These are phyloP conservation scores for Glutinoglossum americanum DNA, from an alignment of 495 filamentous ascomycete genomes.

Conservation along the genomic window DNA sequence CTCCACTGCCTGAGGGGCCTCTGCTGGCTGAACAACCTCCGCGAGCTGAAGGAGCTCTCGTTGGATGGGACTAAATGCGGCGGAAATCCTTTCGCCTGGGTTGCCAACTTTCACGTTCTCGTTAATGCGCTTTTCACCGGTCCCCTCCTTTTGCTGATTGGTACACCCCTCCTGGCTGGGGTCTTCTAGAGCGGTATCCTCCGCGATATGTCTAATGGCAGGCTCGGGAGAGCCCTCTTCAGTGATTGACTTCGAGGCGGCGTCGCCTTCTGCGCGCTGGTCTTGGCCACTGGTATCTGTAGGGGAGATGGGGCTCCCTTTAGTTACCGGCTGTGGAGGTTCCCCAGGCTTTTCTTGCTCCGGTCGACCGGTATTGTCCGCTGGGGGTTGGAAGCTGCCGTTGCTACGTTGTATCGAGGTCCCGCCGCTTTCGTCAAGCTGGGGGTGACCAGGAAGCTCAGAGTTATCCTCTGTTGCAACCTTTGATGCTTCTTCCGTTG, in stretches of 20 bases:
- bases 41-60: neutral
- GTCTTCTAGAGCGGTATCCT: neutral
- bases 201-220: neutral
- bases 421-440: neutral
- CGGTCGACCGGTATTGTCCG: neutral
- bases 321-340: neutral
- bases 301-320: neutral
- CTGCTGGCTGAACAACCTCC: neutral
- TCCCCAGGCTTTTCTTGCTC: neutral
- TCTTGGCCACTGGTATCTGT: neutral
- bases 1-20: neutral
- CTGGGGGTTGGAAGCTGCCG: neutral
- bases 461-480: neutral
- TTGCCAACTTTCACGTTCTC: neutral
- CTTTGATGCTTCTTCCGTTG: neutral
- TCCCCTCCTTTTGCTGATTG: neutral
- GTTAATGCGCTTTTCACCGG: too few relatives aligned
- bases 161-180: neutral
- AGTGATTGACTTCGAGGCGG: neutral
- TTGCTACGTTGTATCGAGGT: neutral
- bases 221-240: neutral
- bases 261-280: neutral
- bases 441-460: neutral
- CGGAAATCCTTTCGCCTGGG: neutral
- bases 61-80: neutral